A percentile compares a stretch with the other conserved stretches of the same genome.
Evolutionary conservation across 163 green algal species (phyloP).

Genomic region (Trebouxia gelatinosa): DNA sequence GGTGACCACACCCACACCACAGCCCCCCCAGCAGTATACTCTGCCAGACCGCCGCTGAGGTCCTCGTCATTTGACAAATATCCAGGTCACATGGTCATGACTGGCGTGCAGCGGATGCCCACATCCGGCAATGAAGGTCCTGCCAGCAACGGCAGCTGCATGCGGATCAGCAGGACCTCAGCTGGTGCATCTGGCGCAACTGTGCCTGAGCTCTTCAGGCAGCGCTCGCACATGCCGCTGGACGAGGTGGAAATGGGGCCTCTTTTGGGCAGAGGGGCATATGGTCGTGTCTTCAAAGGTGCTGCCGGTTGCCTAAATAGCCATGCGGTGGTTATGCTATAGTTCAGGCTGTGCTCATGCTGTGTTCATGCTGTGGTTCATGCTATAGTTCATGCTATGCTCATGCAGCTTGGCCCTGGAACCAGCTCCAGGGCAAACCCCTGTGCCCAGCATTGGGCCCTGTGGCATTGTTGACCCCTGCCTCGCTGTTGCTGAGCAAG

Average conservation of each 20-base stretch:
- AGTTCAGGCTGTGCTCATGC: too few relatives aligned
- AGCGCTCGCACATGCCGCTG: constrained; percentile 20
- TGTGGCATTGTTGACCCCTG: too few relatives aligned
- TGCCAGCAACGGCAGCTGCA: neutral
- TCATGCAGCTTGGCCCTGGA: too few relatives aligned
- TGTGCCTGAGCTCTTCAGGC: constrained; percentile 16
- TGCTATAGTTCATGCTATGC: too few relatives aligned
- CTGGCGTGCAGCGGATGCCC: neutral
- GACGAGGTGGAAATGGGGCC: constrained; percentile 58
- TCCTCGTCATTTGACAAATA: too few relatives aligned
- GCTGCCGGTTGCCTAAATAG: neutral
- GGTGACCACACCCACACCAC: neutral
- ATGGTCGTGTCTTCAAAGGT: constrained; percentile 58
- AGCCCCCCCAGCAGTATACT: constrained; percentile 1
- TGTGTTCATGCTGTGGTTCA: too few relatives aligned
- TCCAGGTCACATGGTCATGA: neutral
- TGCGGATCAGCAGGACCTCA: neutral
- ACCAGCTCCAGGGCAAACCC: too few relatives aligned
- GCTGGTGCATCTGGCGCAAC: neutral
- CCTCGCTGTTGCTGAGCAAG: too few relatives aligned
- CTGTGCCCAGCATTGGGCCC: too few relatives aligned
- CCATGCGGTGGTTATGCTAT: too few relatives aligned
- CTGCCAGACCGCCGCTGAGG: neutral
- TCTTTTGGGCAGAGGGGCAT: constrained; percentile 60
- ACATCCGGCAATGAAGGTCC: constrained; percentile 19